A percentile compares a stretch with the other conserved stretches of the same genome.
Conservation (phyloP, 345 rosid genomes). For the Citrus unshiu region DNA sequence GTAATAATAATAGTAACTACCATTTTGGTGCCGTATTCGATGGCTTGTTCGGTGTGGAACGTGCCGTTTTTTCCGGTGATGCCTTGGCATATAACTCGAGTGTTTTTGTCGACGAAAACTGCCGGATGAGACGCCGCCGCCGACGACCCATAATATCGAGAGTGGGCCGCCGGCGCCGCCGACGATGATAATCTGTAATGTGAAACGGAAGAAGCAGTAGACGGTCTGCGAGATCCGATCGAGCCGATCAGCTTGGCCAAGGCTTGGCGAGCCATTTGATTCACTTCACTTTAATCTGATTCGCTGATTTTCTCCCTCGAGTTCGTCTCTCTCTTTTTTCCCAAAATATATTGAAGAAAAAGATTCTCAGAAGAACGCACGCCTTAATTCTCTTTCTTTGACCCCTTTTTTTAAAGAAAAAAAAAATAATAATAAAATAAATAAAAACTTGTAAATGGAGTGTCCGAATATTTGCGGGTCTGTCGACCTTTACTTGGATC, state of each 20-base stretch:
- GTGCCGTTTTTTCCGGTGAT: constrained; percentile 95
- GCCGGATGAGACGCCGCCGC: constrained; percentile 63
- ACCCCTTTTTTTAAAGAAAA: not conserved
- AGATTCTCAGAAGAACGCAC: not conserved
- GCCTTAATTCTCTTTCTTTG: not conserved
- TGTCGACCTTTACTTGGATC: not conserved
- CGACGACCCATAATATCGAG: constrained; percentile 54
- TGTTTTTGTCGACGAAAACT: constrained; percentile 88
- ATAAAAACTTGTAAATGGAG: not conserved
- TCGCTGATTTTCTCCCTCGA: not conserved
- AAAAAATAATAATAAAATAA: not conserved
- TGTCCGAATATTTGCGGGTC: not conserved
- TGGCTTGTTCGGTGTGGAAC: constrained; percentile 96
- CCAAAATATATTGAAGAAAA: not conserved
- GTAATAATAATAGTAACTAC: constrained; percentile 21
- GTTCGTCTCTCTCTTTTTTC: not conserved
- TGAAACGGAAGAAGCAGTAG: constrained; percentile 21
- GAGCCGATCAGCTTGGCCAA: constrained; percentile 32
- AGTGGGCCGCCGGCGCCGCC: constrained; percentile 18
- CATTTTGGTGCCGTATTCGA: constrained; percentile 97
- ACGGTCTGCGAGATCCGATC: constrained; percentile 27
- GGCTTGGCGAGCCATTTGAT: constrained; percentile 42
- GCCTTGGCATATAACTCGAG: constrained; percentile 91
- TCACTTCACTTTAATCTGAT: constrained; percentile 4
- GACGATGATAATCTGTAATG: not conserved